Evolutionary conservation across 768 basidiomycete species (phyloP), one percentile per base, ranked within the genome.

Genomic region (Lactifluus volemus): DNA sequence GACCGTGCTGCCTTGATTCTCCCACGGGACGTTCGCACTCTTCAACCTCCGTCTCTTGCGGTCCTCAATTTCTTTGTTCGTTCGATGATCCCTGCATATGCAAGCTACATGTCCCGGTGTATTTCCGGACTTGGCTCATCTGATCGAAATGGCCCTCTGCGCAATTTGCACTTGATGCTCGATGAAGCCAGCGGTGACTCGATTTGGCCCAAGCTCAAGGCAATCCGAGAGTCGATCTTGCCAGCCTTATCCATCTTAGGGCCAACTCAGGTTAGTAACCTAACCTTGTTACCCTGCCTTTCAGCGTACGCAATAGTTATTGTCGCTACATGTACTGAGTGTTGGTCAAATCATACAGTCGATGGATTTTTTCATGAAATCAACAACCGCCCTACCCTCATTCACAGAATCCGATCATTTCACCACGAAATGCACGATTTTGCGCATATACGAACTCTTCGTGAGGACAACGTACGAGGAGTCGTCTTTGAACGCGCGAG

Each of bases 191-290:
- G 19, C 10, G n/a, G 36, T 19, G 52, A 54, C 11, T 25, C 44
- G 6, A 45, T 38, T 42, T 66, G 64, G 58, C 39, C 32, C 32
- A 51, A 45, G 39, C 47, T 66, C 36, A 54, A 39, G 54, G 21
- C 29, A 30, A 5, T 45, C 17, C 65, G 50, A 11, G 41, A 61
- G 12, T 12, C 9, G 29, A 50, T 58, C 47, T 59, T 45, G 63
- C 63, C 59, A 54, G 30, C 34, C 4, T 19, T 48, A 32, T 55
- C 49, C 14, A 32, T 39, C 36, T 51, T 65, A 4, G 21, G 45
- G 45, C 42, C 41, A 25, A 38, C 19, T 44, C 55, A 61, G 69
- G 70, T 71, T 42, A 68, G 69, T 69, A 17, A 25, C 25, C 25
- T 25, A 25, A 25, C 2, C 41, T 17, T 17, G 36, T 32, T 41